These are phyloP conservation scores for Phyllostachys edulis DNA, from an alignment of 176 grass and related monocot species.

Conservation along the genomic window DNA sequence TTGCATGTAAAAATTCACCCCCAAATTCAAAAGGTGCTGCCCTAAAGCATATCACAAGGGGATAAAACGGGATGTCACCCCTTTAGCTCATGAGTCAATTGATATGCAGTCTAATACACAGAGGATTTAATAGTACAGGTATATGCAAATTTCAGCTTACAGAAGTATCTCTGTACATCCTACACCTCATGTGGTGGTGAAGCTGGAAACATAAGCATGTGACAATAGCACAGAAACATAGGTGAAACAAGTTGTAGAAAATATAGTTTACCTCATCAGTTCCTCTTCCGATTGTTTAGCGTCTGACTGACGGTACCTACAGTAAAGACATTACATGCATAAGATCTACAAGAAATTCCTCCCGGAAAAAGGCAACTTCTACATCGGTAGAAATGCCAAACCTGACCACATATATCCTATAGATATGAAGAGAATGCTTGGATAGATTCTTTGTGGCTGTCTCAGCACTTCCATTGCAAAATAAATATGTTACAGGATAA, in stretches of 20 bases:
- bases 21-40: not conserved
- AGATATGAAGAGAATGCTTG: constrained; percentile 71
- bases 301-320: constrained; percentile 19
- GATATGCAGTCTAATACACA: not conserved
- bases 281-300: constrained; percentile 55
- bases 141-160: not conserved
- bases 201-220: constrained; percentile 15
- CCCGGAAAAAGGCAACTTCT: not conserved
- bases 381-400: constrained; percentile 20
- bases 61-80: too few relatives aligned
- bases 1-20: not conserved
- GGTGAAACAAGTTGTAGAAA: not conserved
- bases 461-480: constrained; percentile 53
- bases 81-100: not conserved
- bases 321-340: constrained; percentile 17
- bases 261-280: constrained; percentile 63
- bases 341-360: not conserved
- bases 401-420: constrained; percentile 63
- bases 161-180: not conserved
- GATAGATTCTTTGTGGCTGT: constrained; percentile 48
- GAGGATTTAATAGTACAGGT: not conserved
- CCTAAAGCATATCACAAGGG: not conserved
- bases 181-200: not conserved
- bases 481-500: constrained; percentile 82
- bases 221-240: not conserved